A percentile compares a stretch with the other conserved stretches of the same genome.
phyloP scores from a whole-genome alignment of 2,329 filamentous ascomycete genomes.

The Nothomitra cinnamomea region DNA sequence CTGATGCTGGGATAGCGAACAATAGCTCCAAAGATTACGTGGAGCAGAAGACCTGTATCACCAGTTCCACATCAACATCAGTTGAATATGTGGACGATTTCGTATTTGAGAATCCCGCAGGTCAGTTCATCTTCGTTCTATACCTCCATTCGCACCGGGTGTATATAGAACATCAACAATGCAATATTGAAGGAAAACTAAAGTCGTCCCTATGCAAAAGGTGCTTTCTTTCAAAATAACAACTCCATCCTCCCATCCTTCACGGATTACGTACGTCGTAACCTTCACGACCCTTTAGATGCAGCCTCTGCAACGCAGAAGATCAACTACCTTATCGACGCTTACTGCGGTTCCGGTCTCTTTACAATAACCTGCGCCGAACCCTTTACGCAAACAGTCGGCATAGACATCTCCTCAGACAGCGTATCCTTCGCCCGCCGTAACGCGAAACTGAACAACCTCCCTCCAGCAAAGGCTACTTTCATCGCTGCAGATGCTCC shows the following conservation, averaged over 20 bases:
- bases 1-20: conserved; percentile 28
- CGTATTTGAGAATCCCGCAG: conserved; percentile 78
- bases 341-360: conserved; percentile 91
- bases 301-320: conserved; percentile 16
- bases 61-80: conserved; percentile 63
- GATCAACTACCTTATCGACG: conserved; percentile 84
- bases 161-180: background rate
- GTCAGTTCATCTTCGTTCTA: conserved; percentile 18
- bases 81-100: conserved; percentile 80
- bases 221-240: conserved; percentile 96
- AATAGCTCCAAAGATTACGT: conserved; percentile 43
- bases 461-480: conserved; percentile 48
- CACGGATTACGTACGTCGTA: conserved; percentile 69
- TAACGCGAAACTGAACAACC: conserved; percentile 63
- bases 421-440: conserved; percentile 62
- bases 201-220: background rate
- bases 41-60: conserved; percentile 78
- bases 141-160: background rate
- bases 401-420: conserved; percentile 72
- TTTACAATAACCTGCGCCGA: conserved; percentile 88
- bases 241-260: conserved; percentile 86
- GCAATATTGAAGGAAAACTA: background rate
- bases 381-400: conserved; percentile 62
- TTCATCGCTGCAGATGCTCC: conserved; percentile 85
- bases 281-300: conserved; percentile 42